Percentiles rank a stretch among this genome's conserved stretches.
These are phyloP conservation scores for Prillingera fragicola DNA, from an alignment of 1,284 basidiomycete genomes.

Conservation along the genomic window DNA sequence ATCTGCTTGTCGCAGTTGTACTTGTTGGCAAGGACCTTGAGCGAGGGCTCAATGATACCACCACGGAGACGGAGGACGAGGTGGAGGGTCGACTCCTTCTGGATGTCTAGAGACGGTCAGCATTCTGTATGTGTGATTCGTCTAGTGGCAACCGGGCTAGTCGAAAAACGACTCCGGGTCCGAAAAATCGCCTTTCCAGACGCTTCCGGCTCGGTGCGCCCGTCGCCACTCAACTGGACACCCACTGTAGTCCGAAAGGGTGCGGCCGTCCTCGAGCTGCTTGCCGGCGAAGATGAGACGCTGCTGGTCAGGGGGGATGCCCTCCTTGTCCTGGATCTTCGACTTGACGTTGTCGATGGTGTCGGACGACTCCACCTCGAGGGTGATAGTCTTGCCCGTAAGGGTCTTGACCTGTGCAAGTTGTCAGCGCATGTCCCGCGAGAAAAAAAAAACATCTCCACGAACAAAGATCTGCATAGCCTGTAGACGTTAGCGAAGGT, in stretches of 20 bases:
- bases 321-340: constrained; percentile 57
- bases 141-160: too few species aligned
- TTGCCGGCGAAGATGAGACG: constrained; percentile 92
- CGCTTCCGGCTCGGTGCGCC: too few species aligned
- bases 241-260: constrained; percentile 78
- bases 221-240: constrained; percentile 5
- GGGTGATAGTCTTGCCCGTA: constrained; percentile 57
- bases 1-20: constrained; percentile 98
- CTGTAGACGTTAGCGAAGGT: too few species aligned
- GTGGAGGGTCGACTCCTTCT: constrained; percentile 98
- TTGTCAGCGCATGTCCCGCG: constrained; percentile 9
- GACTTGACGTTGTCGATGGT: constrained; percentile 60
- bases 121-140: background rate
- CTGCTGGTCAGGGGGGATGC: constrained; percentile 89
- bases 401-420: too few species aligned
- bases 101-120: constrained; percentile 59
- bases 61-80: constrained; percentile 96
- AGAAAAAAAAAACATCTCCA: too few species aligned
- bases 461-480: constrained; percentile 7
- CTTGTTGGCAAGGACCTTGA: constrained; percentile 92
- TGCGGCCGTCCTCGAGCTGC: constrained; percentile 94
- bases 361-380: constrained; percentile 57
- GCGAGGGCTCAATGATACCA: constrained; percentile 97
- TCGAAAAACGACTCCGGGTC: background rate
- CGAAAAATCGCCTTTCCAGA: background rate